Percentiles rank a stretch among this genome's conserved stretches.
Evolutionary conservation across 805 yeast species (phyloP).

Genomic region (Pichia californica): DNA sequence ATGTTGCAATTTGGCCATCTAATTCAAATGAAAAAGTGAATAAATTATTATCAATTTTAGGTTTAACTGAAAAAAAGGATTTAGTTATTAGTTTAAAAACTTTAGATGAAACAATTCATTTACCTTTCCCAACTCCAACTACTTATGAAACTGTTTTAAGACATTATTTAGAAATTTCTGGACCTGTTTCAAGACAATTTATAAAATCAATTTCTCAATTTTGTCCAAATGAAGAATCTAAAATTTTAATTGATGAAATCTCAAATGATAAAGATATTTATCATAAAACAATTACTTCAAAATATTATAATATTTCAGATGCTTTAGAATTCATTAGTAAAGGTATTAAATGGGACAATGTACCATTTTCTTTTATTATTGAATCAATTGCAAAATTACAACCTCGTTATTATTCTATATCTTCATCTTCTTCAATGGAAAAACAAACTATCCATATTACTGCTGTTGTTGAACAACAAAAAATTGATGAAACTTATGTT

Average conservation of each 20-base stretch:
- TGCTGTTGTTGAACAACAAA: conserved; percentile 79
- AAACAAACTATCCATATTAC: conserved; percentile 75
- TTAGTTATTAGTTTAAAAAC: conserved; percentile 58
- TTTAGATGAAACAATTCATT: conserved; percentile 59
- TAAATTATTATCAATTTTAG: conserved; percentile 59
- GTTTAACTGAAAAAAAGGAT: conserved; percentile 45
- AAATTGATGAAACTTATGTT: conserved; percentile 31
- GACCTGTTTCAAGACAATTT: conserved; percentile 88
- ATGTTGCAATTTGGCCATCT: conserved; percentile 90
- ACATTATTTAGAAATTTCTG: conserved; percentile 84
- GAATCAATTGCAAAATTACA: conserved; percentile 78
- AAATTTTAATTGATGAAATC: conserved; percentile 42
- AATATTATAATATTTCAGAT: conserved; percentile 70
- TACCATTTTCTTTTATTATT: conserved; percentile 79
- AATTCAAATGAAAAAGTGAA: conserved; percentile 71
- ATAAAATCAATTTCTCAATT: conserved; percentile 67
- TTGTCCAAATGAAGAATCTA: conserved; percentile 64
- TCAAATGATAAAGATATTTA: conserved; percentile 66
- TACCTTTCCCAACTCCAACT: conserved; percentile 65
- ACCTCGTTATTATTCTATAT: conserved; percentile 94
- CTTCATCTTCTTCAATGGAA: conserved; percentile 78
- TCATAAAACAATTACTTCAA: conserved; percentile 54
- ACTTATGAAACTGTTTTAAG: conserved; percentile 84
- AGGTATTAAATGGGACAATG: conserved; percentile 60
- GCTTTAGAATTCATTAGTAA: conserved; percentile 55